Base-by-base conservation (phyloP, 805 yeast genomes). In the Ogataea dorogensis region DNA sequence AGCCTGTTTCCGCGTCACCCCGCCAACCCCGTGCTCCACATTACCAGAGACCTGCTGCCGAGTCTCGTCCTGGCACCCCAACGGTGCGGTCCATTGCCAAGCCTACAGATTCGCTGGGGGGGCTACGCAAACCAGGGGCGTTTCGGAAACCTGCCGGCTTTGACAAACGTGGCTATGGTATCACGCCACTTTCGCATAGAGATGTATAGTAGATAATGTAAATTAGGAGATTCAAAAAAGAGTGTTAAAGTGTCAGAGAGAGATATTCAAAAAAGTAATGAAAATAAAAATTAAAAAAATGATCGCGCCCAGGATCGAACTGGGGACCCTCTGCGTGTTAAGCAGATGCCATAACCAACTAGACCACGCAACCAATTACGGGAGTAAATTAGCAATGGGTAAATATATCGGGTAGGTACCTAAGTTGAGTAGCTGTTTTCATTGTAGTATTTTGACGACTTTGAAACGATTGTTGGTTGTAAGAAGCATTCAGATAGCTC, bases 301-400 rank as follows among this genome's bases (percentile, higher is more conserved):
- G 96, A 87, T 83, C 86, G 81, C 84, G 88, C 97, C 97, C 97
- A 88, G 97, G 97, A 87, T 91, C 96, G 97, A 91, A 91, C 97
- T 88, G 96, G 97, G 96, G 97, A 91, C 97, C 88, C 86, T 86
- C 93, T 87, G 96, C 96, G 96, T 89, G 97, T 89, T 87, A 89
- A 86, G 96, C 96, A 88, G 93, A 86, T 85, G 96, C 95, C 96
- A 89, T 89, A 79, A 88, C 96, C 96, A 70, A 88, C 96, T 88
- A 88, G 96, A 88, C 96, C 96, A 88, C 88, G 81, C 79, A 81
- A 80, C 93, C 93, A 64, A 41, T 53, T 56, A 33, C n/a, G n/a
- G n/a, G n/a, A n/a, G n/a, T n/a, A n/a, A n/a, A n/a, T n/a, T n/a
- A n/a, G n/a, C n/a, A n/a, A n/a, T n/a, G n/a, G n/a, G n/a, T n/a